Evolutionary conservation across 2,329 filamentous ascomycete species (phyloP), one percentile per base, ranked within the genome.

Genomic region (Arthrinium puccinioides): DNA sequence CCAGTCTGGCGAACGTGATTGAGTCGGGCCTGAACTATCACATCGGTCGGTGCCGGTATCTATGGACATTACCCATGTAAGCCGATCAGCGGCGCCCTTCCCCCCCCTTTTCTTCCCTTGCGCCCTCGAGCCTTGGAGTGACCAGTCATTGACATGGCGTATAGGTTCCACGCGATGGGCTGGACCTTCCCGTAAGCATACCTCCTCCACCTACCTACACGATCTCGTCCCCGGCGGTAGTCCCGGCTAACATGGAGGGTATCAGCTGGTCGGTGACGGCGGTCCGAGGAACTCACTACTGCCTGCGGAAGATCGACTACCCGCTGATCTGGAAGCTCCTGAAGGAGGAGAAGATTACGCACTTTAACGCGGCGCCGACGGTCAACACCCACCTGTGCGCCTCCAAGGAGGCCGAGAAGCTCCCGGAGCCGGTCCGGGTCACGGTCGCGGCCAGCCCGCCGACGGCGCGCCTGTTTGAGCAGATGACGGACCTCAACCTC

Each of bases 321-420:
- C 79, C 86, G 0, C 70, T 90, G 41, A 94, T 98, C 42, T 98
- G 92, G 92, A 75, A 76, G 33, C 65, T 98, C 4, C 66, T 98
- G 23, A 94, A 88, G 53, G 76, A 87, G 36, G 86, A 97, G 60
- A 70, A 76, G 6, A 84, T 98, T 45, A 97, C 88, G 1, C 92
- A 98, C 61, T 97, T 94, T 66, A 94, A 90, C 54, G 90, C 90
- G 1, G 92, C 90, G 1, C 92, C 92, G 0, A 98, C 92, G 0
- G 92, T 98, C 36, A 97, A 97, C 59, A 98, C 90, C 0, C 66
- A 97, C 1, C 76, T 98, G 3, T 95, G 92, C 55, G 83, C 83
- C 10, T 75, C 85, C 4, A 72, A 81, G 27, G 82, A 88, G 57
- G 90, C 92, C 3, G 75, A 74, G 47, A 73, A 62, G 32, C 69